phyloP scores from a whole-genome alignment of 495 filamentous ascomycete genomes.

The Talaromyces liani region DNA sequence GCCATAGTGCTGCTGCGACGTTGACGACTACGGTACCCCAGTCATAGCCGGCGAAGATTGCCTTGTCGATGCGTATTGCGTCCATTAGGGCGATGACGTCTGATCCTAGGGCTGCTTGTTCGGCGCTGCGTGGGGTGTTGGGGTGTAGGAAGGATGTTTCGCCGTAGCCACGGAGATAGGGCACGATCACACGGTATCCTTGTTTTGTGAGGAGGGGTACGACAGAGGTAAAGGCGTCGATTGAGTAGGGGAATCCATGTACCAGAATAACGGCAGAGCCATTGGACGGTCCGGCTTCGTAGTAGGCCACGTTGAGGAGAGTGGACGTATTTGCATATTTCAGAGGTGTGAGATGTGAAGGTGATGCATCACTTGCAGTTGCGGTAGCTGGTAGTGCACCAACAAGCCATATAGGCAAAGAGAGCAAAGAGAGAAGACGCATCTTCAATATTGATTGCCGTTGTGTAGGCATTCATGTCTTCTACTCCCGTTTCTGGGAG shows the following conservation, averaged over 20 bases:
- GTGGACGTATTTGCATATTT: slow-evolving; percentile 2
- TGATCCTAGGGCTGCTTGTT: slow-evolving; percentile 16
- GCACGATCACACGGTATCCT: slow-evolving; percentile 20
- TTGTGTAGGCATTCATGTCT: not conserved
- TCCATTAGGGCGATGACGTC: slow-evolving; percentile 15
- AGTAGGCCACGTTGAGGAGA: slow-evolving; percentile 5
- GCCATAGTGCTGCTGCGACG: slow-evolving; percentile 10
- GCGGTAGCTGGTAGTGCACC: not conserved
- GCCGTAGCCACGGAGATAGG: slow-evolving; percentile 19
- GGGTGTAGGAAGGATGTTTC: slow-evolving; percentile 15
- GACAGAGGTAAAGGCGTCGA: slow-evolving; percentile 17
- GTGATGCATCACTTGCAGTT: not conserved
- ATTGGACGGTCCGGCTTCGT: slow-evolving; percentile 4
- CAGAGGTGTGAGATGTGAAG: not conserved
- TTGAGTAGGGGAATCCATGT: slow-evolving; percentile 19
- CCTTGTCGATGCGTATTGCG: slow-evolving; percentile 10
- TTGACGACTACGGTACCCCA: slow-evolving; percentile 12
- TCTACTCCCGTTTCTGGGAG: not conserved
- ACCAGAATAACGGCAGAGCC: slow-evolving; percentile 12
- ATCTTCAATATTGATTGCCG: not conserved
- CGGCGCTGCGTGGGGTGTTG: slow-evolving; percentile 13
- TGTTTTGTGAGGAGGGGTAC: slow-evolving; percentile 12
- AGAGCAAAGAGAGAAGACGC: not conserved
- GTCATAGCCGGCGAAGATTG: slow-evolving; percentile 12
- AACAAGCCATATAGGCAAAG: not conserved